A percentile compares a stretch with the other conserved stretches of the same genome.
phyloP scores from a whole-genome alignment of 495 filamentous ascomycete genomes.

The Penicillium simplicissimum region DNA sequence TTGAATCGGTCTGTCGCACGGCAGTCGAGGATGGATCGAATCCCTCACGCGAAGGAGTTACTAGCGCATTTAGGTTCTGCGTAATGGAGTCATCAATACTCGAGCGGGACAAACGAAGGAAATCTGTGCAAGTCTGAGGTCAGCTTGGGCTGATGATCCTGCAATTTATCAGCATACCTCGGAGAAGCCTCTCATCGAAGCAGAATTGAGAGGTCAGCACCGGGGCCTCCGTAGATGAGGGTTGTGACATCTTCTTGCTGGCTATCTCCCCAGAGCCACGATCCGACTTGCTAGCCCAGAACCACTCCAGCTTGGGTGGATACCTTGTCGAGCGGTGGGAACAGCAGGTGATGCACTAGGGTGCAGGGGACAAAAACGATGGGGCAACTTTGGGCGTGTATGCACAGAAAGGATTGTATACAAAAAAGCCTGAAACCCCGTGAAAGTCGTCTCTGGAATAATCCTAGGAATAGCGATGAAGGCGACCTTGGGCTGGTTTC shows the following conservation, averaged over 20 bases:
- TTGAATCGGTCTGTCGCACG: slow-evolving; percentile 51
- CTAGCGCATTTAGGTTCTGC: slow-evolving; percentile 88
- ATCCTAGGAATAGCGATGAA: background rate
- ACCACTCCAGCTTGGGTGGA: slow-evolving; percentile 44
- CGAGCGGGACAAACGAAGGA: slow-evolving; percentile 82
- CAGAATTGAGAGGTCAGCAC: slow-evolving; percentile 85
- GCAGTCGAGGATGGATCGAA: slow-evolving; percentile 83
- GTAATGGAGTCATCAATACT: slow-evolving; percentile 91
- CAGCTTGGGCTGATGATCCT: background rate
- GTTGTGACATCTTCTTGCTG: slow-evolving; percentile 58
- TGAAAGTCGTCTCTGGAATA: background rate
- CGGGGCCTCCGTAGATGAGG: slow-evolving; percentile 56
- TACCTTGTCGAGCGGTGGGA: slow-evolving; percentile 4
- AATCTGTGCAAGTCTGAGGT: slow-evolving; percentile 59
- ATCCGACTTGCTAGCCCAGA: slow-evolving; percentile 38
- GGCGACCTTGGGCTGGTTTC: background rate
- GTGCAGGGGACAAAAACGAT: background rate
- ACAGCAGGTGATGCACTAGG: background rate
- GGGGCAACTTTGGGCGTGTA: background rate
- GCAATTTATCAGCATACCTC: slow-evolving; percentile 58
- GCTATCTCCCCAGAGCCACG: slow-evolving; percentile 21
- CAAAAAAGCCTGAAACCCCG: background rate
- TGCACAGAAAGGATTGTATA: background rate
- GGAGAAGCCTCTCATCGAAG: slow-evolving; percentile 80
- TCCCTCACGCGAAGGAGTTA: slow-evolving; percentile 66